Evolutionary conservation across 257 asterid species (phyloP).

Genomic region (Solanum pennellii): DNA sequence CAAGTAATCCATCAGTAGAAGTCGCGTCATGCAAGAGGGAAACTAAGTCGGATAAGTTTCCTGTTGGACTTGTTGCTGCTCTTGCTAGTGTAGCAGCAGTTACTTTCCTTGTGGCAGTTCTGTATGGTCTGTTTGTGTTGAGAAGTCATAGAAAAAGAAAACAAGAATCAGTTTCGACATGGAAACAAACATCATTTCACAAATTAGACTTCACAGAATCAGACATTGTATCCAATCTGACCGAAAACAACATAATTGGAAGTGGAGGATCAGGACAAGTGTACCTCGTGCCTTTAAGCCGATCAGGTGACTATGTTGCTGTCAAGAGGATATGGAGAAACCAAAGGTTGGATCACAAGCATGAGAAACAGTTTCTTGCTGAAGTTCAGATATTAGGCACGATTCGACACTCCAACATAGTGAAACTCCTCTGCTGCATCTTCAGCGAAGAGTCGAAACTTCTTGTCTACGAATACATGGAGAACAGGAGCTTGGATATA

Average conservation of each 20-base stretch:
- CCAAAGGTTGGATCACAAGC: slow-evolving; percentile 32
- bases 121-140: slow-evolving; percentile 30
- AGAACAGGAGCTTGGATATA: slow-evolving; percentile 59
- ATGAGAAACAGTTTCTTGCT: slow-evolving; percentile 53
- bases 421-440: slow-evolving; percentile 67
- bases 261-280: slow-evolving; percentile 86
- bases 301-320: slow-evolving; percentile 42
- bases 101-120: slow-evolving; percentile 20
- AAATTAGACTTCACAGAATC: slow-evolving; percentile 59
- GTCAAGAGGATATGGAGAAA: slow-evolving; percentile 61
- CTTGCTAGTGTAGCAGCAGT: slow-evolving; percentile 48
- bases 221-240: slow-evolving; percentile 36
- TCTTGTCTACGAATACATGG: slow-evolving; percentile 77
- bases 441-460: slow-evolving; percentile 45
- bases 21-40: slow-evolving; percentile 23
- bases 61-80: slow-evolving; percentile 38
- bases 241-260: slow-evolving; percentile 48
- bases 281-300: slow-evolving; percentile 44
- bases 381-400: slow-evolving; percentile 66
- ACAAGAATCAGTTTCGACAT: slow-evolving; percentile 22
- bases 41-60: slow-evolving; percentile 12
- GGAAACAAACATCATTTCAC: slow-evolving; percentile 78
- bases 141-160: slow-evolving; percentile 33
- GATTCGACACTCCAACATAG: slow-evolving; percentile 64
- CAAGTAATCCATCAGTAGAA: slow-evolving; percentile 30